Conservation (phyloP, 176 grass and related monocot species). For the Typha latifolia region DNA sequence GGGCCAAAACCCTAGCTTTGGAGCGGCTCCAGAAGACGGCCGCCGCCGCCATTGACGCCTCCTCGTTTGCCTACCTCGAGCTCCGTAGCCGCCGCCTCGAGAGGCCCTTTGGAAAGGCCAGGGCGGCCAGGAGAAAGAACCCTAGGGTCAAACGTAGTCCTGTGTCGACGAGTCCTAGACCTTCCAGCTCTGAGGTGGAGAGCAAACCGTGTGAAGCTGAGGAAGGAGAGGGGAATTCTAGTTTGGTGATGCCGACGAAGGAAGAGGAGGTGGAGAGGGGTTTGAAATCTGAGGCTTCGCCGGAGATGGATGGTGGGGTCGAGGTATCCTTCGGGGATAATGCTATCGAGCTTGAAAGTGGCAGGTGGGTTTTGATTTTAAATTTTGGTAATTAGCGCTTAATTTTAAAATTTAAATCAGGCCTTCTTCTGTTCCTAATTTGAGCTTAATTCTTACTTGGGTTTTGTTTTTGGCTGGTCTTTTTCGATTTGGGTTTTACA, state of each 20-base stretch:
- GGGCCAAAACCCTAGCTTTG: slow-evolving; percentile 12
- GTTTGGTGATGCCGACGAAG: background rate
- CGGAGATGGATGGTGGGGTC: background rate
- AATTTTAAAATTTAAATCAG: background rate
- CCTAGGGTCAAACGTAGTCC: background rate
- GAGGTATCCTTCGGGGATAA: slow-evolving; percentile 13
- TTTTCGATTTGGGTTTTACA: no score
- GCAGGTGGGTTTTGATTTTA: slow-evolving; percentile 7
- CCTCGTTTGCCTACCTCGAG: slow-evolving; percentile 27
- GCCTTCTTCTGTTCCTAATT: background rate
- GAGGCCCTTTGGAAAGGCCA: slow-evolving; percentile 5
- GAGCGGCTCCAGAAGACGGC: slow-evolving; percentile 5
- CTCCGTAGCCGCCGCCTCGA: slow-evolving; percentile 36
- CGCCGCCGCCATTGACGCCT: background rate
- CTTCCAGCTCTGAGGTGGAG: background rate
- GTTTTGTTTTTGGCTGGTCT: background rate
- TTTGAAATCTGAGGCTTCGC: background rate
- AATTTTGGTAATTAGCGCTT: background rate
- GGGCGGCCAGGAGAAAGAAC: slow-evolving; percentile 5
- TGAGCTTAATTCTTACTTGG: background rate
- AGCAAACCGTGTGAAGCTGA: background rate
- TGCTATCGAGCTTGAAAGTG: background rate
- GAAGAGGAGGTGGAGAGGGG: no score
- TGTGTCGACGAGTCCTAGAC: background rate
- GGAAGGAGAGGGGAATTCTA: background rate